Evolutionary conservation across 116 monocot genomes (phyloP).

Genomic region (Thalassia testudinum): DNA sequence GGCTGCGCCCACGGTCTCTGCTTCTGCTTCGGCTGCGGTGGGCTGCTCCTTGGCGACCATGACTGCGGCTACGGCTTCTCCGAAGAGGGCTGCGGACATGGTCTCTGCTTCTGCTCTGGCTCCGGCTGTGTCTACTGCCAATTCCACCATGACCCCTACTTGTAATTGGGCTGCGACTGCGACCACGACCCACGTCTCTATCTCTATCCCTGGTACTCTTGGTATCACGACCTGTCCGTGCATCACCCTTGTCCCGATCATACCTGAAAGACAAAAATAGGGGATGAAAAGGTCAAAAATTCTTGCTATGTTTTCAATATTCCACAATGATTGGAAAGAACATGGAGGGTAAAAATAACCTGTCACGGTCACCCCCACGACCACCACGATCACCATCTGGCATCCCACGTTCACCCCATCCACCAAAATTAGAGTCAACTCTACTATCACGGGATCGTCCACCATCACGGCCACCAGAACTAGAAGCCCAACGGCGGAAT

Average conservation of each 20-base stretch:
- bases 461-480: slow-evolving; percentile 3
- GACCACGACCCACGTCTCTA: slow-evolving; percentile 8
- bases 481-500: slow-evolving; percentile 1
- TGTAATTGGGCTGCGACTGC: slow-evolving; percentile 14
- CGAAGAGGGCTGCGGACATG: not conserved
- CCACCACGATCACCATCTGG: not conserved
- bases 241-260: slow-evolving; percentile 3
- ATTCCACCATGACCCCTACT: not conserved
- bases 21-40: slow-evolving; percentile 1
- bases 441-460: slow-evolving; percentile 5
- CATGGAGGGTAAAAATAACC: slow-evolving; percentile 3
- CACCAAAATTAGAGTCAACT: not conserved
- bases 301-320: not conserved
- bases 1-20: not conserved
- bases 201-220: slow-evolving; percentile 5
- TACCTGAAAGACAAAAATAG: slow-evolving; percentile 7
- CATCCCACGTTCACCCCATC: not conserved
- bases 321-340: not conserved
- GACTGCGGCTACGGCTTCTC: slow-evolving; percentile 11
- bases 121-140: not conserved
- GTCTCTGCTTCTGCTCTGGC: slow-evolving; percentile 4
- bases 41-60: not conserved
- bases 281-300: not conserved
- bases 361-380: slow-evolving; percentile 11
- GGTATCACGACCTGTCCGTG: slow-evolving; percentile 3